A percentile compares a stretch with the other conserved stretches of the same genome.
phyloP scores from a whole-genome alignment of 208 protist species.

The Spongospora subterranea region DNA sequence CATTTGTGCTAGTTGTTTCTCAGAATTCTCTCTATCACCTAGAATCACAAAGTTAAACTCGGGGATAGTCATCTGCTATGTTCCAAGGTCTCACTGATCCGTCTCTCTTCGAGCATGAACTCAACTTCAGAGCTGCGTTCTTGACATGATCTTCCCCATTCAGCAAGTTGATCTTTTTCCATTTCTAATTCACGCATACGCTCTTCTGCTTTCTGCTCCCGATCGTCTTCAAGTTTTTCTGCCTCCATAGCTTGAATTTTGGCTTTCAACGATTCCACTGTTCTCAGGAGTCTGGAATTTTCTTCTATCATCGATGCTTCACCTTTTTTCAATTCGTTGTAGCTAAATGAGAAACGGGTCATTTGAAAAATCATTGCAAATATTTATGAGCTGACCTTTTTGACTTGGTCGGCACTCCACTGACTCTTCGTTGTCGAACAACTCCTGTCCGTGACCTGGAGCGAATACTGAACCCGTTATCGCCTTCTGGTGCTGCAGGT shows the following conservation, averaged over 20 bases:
- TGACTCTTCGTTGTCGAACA: background rate
- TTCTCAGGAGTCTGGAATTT: background rate
- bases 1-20: conserved; percentile 7
- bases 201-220: background rate
- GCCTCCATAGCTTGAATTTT: background rate
- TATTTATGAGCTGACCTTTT: background rate
- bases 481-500: background rate
- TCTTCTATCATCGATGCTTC: background rate
- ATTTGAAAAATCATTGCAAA: background rate
- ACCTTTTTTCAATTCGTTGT: background rate
- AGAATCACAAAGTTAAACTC: background rate
- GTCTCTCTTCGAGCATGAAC: conserved; percentile 14
- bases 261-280: background rate
- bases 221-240: no score
- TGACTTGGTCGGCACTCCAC: background rate
- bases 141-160: background rate
- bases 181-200: background rate
- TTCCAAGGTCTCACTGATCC: background rate
- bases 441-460: background rate
- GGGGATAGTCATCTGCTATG: background rate
- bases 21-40: background rate
- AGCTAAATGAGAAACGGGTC: background rate
- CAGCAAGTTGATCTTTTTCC: background rate
- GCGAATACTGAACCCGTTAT: no score
- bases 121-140: background rate